Percentiles rank a stretch among this genome's conserved stretches.
Conservation (phyloP, 768 basidiomycete species). For the Epithele typhae region DNA sequence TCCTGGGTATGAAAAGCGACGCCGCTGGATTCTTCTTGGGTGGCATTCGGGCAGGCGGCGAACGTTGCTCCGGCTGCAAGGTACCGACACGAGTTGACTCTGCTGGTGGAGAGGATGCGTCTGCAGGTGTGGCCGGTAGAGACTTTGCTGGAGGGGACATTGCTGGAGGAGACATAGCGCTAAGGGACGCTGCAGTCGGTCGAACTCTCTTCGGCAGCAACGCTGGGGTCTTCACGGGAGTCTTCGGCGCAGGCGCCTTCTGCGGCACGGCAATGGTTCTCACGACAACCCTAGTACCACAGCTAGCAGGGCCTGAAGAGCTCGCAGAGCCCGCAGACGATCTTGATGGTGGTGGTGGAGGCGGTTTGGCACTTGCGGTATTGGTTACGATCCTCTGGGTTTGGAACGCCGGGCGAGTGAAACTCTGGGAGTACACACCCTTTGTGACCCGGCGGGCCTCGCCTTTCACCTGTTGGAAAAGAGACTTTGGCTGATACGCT, state of each 20-base stretch:
- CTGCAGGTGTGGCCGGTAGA: background rate
- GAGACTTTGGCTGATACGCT: conserved; percentile 50
- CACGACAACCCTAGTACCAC: conserved; percentile 41
- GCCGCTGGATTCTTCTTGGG: conserved; percentile 63
- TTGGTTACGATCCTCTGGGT: conserved; percentile 22
- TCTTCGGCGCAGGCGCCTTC: background rate
- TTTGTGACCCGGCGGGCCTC: conserved; percentile 68
- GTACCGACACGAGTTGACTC: conserved; percentile 9
- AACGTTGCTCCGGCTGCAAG: conserved; percentile 16
- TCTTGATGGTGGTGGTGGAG: conserved; percentile 6
- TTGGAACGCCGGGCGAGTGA: conserved; percentile 40
- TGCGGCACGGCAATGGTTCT: conserved; percentile 42
- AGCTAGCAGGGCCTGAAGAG: too few species aligned
- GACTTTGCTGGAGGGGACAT: background rate
- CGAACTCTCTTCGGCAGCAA: background rate
- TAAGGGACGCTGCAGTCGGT: background rate
- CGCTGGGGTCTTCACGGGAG: background rate
- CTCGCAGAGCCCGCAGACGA: conserved; percentile 20
- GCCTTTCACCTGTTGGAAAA: conserved; percentile 73
- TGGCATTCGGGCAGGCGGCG: conserved; percentile 33
- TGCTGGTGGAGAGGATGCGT: conserved; percentile 5
- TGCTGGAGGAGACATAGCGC: too few species aligned
- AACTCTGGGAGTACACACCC: conserved; percentile 50
- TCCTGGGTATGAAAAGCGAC: conserved; percentile 69
- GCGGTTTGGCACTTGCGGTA: conserved; percentile 7